phyloP scores from a whole-genome alignment of 371 early-diverging fungal species.

The Cokeromyces recurvatus region DNA sequence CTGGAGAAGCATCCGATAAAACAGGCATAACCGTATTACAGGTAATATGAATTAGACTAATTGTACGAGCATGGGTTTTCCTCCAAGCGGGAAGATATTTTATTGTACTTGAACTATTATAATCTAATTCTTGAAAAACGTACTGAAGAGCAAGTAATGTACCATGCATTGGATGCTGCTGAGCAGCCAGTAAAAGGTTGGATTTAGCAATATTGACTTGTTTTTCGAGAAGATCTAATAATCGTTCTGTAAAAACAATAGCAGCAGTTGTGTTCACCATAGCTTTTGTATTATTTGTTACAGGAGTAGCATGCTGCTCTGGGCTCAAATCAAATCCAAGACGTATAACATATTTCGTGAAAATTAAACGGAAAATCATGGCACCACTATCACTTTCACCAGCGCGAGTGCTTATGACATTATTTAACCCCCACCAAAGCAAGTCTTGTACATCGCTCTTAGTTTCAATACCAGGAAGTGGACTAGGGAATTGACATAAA shows the following conservation, averaged over 20 bases:
- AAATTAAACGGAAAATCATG: slow-evolving; percentile 70
- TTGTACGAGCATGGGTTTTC: slow-evolving; percentile 33
- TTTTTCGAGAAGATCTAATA: slow-evolving; percentile 48
- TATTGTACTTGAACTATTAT: slow-evolving; percentile 28
- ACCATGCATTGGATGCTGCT: slow-evolving; percentile 71
- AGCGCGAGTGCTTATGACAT: slow-evolving; percentile 66
- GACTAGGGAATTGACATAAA: slow-evolving; percentile 53
- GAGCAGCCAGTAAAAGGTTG: slow-evolving; percentile 67
- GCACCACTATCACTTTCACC: slow-evolving; percentile 84
- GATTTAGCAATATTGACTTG: slow-evolving; percentile 53
- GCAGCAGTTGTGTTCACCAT: not conserved
- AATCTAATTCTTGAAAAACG: slow-evolving; percentile 55
- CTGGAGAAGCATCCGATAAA: slow-evolving; percentile 74
- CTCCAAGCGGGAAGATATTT: slow-evolving; percentile 40
- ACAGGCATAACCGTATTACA: slow-evolving; percentile 64
- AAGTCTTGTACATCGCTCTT: slow-evolving; percentile 45
- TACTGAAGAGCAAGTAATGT: slow-evolving; percentile 70
- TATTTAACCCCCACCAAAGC: slow-evolving; percentile 60
- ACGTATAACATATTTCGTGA: slow-evolving; percentile 68
- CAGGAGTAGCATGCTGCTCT: slow-evolving; percentile 19
- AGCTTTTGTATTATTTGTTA: too few species aligned
- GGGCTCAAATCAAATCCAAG: slow-evolving; percentile 47
- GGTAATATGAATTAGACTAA: slow-evolving; percentile 46
- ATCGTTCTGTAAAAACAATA: slow-evolving; percentile 41
- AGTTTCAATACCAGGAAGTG: slow-evolving; percentile 49